Base-by-base conservation (phyloP, 1,139 yeast species). In the Spencermartinsiella ligniputridi region DNA sequence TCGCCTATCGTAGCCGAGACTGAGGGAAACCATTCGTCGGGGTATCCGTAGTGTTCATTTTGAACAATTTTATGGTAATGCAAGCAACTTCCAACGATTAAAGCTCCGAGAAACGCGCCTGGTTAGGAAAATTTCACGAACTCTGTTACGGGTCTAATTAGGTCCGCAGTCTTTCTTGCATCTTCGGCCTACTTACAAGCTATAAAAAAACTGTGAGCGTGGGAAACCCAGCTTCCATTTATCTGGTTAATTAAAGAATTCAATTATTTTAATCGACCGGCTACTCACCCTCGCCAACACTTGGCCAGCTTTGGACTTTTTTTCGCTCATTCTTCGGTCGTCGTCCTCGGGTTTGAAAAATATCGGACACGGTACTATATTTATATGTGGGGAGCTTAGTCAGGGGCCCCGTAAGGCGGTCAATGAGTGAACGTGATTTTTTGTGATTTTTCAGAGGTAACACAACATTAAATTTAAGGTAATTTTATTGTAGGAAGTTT, bases 21-120 rank as follows among this genome's bases (percentile, higher is more conserved):
- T 57, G 95, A 83, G 1, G 98, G 98, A 60, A 92, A 90, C 98
- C 98, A 92, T 66, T 92, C 98, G 48, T 89, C 94, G 1, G 98
- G 98, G 61, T 87, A 92, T 0, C 96, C 95, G 60, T 72, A 90
- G 51, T 79, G 78, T 37, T 92, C 83, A 63, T 92, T 92, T 57
- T 81, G 73, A 11, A 92, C 96, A 59, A 92, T 92, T 63, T 92
- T 90, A 50, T 83, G 70, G 63, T 81, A 89, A 64, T 89, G 97
- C 13, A 89, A 71, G 48, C 70, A 70, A 52, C 78, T 78, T 3
- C 96, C 97, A 32, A 85, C 79, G 0, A 73, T 63, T 30, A 89
- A 71, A 1, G 97, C 96, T 0, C 81, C 76, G 4, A 83, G 40
- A 59, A 89, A 89, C 1, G 96, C 95, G 18, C 77, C 57, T 56